Percentiles rank a stretch among this genome's conserved stretches.
phyloP scores from a whole-genome alignment of 2,329 filamentous ascomycete species.

The Aspergillus sp. region DNA sequence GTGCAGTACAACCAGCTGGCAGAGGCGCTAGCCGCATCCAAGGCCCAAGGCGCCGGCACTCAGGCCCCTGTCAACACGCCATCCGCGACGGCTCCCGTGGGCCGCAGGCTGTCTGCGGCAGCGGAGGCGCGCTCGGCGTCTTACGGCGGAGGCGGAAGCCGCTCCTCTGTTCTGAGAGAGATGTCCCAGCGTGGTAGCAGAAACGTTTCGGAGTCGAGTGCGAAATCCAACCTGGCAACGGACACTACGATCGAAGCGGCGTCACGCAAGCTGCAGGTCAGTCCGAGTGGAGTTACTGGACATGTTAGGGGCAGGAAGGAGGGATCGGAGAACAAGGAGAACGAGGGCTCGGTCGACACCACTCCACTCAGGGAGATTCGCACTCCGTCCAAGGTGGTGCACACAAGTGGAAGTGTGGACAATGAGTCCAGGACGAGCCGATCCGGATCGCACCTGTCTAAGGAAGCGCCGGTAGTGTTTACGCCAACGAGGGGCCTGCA shows the following conservation, averaged over 20 bases:
- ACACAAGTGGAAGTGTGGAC: slow-evolving; percentile 12
- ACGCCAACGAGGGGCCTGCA: slow-evolving; percentile 14
- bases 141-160: slow-evolving; percentile 13
- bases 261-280: slow-evolving; percentile 18
- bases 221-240: slow-evolving; percentile 12
- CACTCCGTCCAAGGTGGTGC: slow-evolving; percentile 12
- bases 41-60: slow-evolving; percentile 15
- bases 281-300: slow-evolving; percentile 22
- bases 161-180: slow-evolving; percentile 17
- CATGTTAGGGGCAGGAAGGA: slow-evolving; percentile 27
- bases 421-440: slow-evolving; percentile 17
- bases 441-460: slow-evolving; percentile 10
- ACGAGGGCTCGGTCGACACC: slow-evolving; percentile 10
- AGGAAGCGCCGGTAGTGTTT: slow-evolving; percentile 8
- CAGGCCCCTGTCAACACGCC: slow-evolving; percentile 24
- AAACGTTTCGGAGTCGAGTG: slow-evolving; percentile 24
- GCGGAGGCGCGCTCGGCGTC: slow-evolving; percentile 19
- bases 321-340: slow-evolving; percentile 14
- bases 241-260: slow-evolving; percentile 12
- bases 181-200: slow-evolving; percentile 21
- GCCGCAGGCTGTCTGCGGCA: slow-evolving; percentile 19
- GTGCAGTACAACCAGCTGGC: slow-evolving; percentile 30
- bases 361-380: slow-evolving; percentile 12
- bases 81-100: slow-evolving; percentile 12
- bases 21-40: slow-evolving; percentile 28